These are phyloP conservation scores for Voacanga thouarsii DNA, from an alignment of 257 asterid species.

Conservation along the genomic window DNA sequence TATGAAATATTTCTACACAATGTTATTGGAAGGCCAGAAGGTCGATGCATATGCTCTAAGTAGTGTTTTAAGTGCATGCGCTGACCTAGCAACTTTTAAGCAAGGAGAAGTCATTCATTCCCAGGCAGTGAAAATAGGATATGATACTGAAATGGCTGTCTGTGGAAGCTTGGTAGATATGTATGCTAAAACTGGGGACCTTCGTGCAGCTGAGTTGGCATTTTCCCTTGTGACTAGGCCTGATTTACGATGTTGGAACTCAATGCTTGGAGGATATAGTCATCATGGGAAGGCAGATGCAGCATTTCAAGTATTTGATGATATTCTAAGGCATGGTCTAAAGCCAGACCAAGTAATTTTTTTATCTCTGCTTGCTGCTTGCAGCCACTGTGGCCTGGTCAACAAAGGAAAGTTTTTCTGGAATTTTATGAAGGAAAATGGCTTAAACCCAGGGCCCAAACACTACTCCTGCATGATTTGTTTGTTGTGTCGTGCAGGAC, in stretches of 20 bases:
- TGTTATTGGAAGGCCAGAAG: slow-evolving; percentile 38
- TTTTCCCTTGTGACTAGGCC: slow-evolving; percentile 33
- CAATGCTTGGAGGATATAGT: slow-evolving; percentile 71
- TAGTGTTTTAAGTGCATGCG: slow-evolving; percentile 67
- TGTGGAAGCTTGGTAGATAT: slow-evolving; percentile 67
- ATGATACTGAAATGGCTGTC: slow-evolving; percentile 48
- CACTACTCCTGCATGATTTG: slow-evolving; percentile 78
- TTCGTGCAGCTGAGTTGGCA: slow-evolving; percentile 42
- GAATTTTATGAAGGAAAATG: slow-evolving; percentile 58
- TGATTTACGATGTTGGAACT: slow-evolving; percentile 81
- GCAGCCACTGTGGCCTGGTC: slow-evolving; percentile 79
- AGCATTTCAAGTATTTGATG: slow-evolving; percentile 48
- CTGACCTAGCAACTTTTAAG: slow-evolving; percentile 62
- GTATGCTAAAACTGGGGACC: slow-evolving; percentile 82
- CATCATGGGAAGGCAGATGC: slow-evolving; percentile 63
- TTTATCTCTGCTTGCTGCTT: slow-evolving; percentile 63
- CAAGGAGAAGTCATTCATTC: slow-evolving; percentile 81
- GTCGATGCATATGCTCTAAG: slow-evolving; percentile 61
- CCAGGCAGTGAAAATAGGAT: slow-evolving; percentile 57
- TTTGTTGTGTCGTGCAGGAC: slow-evolving; percentile 65
- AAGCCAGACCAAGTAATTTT: slow-evolving; percentile 67
- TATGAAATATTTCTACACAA: slow-evolving; percentile 40
- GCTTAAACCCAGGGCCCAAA: slow-evolving; percentile 55
- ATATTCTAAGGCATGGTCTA: slow-evolving; percentile 48
- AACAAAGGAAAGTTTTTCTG: slow-evolving; percentile 45